A percentile compares a stretch with the other conserved stretches of the same genome.
Evolutionary conservation across 108 stramenopile species (phyloP).

Genomic region (Cyclotella kingstonii): DNA sequence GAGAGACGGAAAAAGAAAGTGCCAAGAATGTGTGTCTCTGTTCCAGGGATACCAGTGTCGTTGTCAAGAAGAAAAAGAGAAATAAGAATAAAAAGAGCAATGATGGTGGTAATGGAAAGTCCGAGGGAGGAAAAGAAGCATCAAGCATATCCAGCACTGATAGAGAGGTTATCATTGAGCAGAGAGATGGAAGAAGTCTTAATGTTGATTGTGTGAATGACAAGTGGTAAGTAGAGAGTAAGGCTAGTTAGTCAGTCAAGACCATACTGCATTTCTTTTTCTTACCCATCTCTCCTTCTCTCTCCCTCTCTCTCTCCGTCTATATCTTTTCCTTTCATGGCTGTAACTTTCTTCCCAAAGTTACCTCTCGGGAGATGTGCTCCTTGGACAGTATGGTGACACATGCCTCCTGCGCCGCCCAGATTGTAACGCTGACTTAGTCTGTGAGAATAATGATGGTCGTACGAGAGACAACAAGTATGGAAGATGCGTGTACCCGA

Average conservation of each 20-base stretch:
- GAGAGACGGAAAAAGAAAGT: not conserved
- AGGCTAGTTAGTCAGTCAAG: too few relatives aligned
- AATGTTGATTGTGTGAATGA: constrained; percentile 14
- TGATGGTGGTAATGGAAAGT: not conserved
- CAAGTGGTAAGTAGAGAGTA: constrained; percentile 5
- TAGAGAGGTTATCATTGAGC: constrained; percentile 17
- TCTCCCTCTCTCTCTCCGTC: not conserved
- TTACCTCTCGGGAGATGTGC: constrained; percentile 10
- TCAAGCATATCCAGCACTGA: not conserved
- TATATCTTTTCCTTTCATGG: not conserved
- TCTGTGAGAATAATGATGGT: not conserved
- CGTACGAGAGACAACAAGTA: not conserved
- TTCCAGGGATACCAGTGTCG: constrained; percentile 3
- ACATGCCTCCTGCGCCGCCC: not conserved
- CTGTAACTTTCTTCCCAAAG: not conserved
- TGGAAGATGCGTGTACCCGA: constrained; percentile 12
- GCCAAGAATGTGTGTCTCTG: constrained; percentile 4
- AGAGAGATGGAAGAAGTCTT: not conserved
- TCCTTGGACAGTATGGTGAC: constrained; percentile 10
- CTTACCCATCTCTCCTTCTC: not conserved
- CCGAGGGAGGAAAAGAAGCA: not conserved
- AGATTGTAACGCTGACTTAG: not conserved
- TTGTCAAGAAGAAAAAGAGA: constrained; percentile 15
- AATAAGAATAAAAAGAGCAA: not conserved
- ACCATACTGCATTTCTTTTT: not conserved